These are phyloP conservation scores for Ordospora pajunii DNA, from an alignment of 371 early-diverging fungal genomes.

Conservation along the genomic window DNA sequence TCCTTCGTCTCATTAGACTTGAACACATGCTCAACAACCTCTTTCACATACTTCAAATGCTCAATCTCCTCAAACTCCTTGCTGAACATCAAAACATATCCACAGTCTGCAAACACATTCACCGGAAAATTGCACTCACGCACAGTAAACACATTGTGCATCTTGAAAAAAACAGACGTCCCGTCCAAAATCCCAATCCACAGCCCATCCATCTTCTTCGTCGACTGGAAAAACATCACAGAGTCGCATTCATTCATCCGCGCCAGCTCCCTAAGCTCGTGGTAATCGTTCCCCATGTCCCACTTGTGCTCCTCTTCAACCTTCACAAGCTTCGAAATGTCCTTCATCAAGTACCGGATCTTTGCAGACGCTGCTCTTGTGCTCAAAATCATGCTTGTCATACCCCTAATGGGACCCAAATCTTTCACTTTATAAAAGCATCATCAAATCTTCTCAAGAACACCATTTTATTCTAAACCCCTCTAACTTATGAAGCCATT, in stretches of 20 bases:
- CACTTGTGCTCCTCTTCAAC: constrained; percentile 37
- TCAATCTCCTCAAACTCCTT: constrained; percentile 49
- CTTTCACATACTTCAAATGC: constrained; percentile 19
- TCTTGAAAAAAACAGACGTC: constrained; percentile 29
- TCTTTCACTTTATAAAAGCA: background rate
- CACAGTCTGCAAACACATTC: constrained; percentile 37
- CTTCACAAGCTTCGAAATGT: constrained; percentile 32
- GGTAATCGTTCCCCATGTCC: constrained; percentile 28
- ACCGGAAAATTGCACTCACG: constrained; percentile 19
- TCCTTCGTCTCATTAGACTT: constrained; percentile 23
- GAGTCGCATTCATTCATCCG: constrained; percentile 39
- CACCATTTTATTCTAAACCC: background rate
- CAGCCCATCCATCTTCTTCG: constrained; percentile 30
- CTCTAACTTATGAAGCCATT: background rate
- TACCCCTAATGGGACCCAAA: background rate
- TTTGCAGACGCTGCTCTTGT: constrained; percentile 27
- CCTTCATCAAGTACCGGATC: constrained; percentile 19
- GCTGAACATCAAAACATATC: constrained; percentile 38
- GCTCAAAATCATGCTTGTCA: constrained; percentile 36
- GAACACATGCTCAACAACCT: constrained; percentile 28
- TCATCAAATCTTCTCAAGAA: background rate
- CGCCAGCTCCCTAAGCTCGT: constrained; percentile 19
- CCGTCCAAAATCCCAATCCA: constrained; percentile 40
- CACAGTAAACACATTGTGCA: constrained; percentile 26
- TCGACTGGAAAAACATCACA: constrained; percentile 42